Evolutionary conservation across 768 basidiomycete species (phyloP), one percentile per base, ranked within the genome.

Genomic region (Kwoniella europaea): DNA sequence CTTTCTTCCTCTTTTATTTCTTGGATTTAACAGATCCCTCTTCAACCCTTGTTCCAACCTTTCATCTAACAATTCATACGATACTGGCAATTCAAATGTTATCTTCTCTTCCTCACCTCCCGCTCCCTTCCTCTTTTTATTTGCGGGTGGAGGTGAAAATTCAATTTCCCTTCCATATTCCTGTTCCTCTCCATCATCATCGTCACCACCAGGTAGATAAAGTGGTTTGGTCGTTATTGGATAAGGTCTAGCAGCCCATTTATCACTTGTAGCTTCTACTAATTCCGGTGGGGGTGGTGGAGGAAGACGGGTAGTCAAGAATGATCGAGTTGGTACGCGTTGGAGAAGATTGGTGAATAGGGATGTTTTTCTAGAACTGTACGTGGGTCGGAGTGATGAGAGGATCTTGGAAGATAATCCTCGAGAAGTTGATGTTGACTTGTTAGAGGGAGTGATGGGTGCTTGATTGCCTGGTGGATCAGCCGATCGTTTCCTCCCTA

Each of bases 41-140:
- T 63, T 70, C 1, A 72, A 71, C 2, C 75, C 74, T 62, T 73
- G 58, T 53, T 75, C 79, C 0, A 81, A 77, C 46, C 63, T 42
- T 65, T 81, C 77, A 66, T 81, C 79, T 15, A 81, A 65, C 42
- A 65, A 50, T 35, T 81, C 79, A 4, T 79, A 69, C 22, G 73
- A 75, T 9, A 81, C 72, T 1, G 79, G 79, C 71, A 81, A 67
- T 55, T 81, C 79, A 58, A 79, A 81, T n/a, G 72, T 74, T 4
- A 81, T 73, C 16, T 43, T 66, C 29, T 67, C 64, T 65, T 75
- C 75, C 12, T 44, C 35, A 20, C 53, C 67, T 20, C 3, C 35
- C 4, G 35, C 35, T 35, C 69, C 65, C 62, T 72, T 76, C 46
- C 65, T 65, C 44, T 35, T 60, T 16, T 62, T 64, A 18, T 43